Evolutionary conservation across 768 basidiomycete species (phyloP).

Genomic region (Trametes cinnabarina): DNA sequence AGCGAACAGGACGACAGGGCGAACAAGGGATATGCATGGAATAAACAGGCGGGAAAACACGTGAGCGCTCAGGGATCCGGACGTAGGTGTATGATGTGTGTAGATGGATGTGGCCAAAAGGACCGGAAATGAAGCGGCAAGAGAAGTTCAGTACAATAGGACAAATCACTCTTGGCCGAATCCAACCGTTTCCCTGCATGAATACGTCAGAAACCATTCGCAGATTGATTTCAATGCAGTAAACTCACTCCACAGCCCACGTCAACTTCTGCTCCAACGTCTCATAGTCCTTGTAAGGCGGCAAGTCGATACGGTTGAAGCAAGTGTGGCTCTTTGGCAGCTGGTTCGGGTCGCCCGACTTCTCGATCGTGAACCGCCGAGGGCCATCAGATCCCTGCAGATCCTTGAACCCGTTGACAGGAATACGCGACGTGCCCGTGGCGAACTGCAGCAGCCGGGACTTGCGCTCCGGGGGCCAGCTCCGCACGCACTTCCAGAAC

Average conservation of each 20-base stretch:
- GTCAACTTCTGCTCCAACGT: conserved; percentile 94
- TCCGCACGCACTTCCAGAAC: conserved; percentile 99
- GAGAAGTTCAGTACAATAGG: neutral
- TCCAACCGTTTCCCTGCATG: conserved; percentile 80
- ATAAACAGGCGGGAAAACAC: neutral
- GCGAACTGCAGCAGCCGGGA: conserved; percentile 95
- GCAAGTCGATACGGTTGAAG: conserved; percentile 95
- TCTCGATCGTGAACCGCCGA: conserved; percentile 96
- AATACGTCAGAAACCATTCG: neutral
- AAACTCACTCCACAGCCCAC: conserved; percentile 87
- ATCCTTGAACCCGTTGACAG: conserved; percentile 98
- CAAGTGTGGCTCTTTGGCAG: conserved; percentile 96
- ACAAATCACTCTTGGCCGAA: conserved; percentile 82
- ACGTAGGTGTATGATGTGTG: neutral
- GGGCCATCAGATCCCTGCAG: conserved; percentile 97
- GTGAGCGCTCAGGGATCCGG: neutral
- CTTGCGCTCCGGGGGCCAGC: conserved; percentile 98
- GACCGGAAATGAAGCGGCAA: neutral
- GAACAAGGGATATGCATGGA: conserved; percentile 8
- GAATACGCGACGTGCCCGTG: conserved; percentile 94
- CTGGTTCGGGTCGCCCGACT: conserved; percentile 94
- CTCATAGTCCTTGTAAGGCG: conserved; percentile 96
- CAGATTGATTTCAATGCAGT: conserved; percentile 5
- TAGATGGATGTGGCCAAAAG: neutral
- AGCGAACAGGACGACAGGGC: neutral